A percentile compares a stretch with the other conserved stretches of the same genome.
Conservation (phyloP, 2,329 filamentous ascomycete species). For the Aspergillus brasiliensis region DNA sequence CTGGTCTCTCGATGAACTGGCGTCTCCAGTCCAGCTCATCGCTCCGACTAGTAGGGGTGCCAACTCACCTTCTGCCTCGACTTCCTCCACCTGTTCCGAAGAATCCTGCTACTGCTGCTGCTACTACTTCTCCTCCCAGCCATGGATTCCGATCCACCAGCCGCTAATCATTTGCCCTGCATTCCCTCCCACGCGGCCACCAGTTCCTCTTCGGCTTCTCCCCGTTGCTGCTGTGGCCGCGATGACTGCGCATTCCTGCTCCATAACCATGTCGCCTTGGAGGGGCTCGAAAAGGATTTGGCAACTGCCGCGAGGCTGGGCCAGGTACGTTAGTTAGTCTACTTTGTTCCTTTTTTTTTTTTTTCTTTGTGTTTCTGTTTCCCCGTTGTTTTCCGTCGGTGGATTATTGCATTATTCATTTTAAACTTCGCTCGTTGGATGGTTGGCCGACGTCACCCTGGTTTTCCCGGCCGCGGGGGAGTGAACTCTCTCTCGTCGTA, state of each 20-base stretch:
- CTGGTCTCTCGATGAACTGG: constrained; percentile 22
- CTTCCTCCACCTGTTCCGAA: neutral
- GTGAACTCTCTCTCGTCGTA: neutral
- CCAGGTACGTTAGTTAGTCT: constrained; percentile 68
- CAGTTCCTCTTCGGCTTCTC: constrained; percentile 21
- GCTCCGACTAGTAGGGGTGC: constrained; percentile 33
- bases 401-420: neutral
- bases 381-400: neutral
- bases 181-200: constrained; percentile 35
- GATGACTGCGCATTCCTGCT: constrained; percentile 76
- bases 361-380: constrained; percentile 10
- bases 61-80: constrained; percentile 23
- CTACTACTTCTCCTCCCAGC: neutral
- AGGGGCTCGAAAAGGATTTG: constrained; percentile 84
- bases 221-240: constrained; percentile 80
- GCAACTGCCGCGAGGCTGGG: constrained; percentile 83
- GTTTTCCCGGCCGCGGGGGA: neutral
- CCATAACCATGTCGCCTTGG: constrained; percentile 76
- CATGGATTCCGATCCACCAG: constrained; percentile 7
- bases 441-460: constrained; percentile 6
- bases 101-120: neutral
- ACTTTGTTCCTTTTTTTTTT: constrained; percentile 11
- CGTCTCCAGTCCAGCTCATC: constrained; percentile 19
- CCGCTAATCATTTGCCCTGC: constrained; percentile 26
- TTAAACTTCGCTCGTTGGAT: neutral